These are phyloP conservation scores for Solanum dulcamara DNA, from an alignment of 257 asterid species.

Conservation along the genomic window DNA sequence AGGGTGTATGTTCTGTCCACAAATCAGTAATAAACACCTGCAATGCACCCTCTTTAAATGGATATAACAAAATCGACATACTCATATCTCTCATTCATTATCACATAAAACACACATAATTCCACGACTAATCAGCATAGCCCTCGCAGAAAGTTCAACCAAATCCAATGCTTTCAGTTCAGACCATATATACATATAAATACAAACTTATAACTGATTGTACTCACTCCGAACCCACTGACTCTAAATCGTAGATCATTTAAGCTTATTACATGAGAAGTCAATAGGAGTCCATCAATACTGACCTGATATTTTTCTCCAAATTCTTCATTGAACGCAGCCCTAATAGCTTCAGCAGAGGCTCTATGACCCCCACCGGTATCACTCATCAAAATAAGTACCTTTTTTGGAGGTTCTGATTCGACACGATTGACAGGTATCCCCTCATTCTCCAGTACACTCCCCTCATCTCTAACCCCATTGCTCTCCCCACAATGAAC, in stretches of 20 bases:
- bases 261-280: neutral
- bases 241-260: neutral
- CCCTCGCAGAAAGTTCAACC: neutral
- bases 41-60: slow-evolving; percentile 12
- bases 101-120: neutral
- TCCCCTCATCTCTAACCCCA: slow-evolving; percentile 43
- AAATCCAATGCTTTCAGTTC: neutral
- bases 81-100: neutral
- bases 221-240: neutral
- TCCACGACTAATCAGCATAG: neutral
- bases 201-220: neutral
- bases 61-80: slow-evolving; percentile 1
- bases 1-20: slow-evolving; percentile 98
- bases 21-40: slow-evolving; percentile 89
- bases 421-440: slow-evolving; percentile 22
- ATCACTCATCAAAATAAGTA: slow-evolving; percentile 92
- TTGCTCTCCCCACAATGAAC: slow-evolving; percentile 35
- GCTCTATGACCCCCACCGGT: slow-evolving; percentile 99
- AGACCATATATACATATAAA: neutral
- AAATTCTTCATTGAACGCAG: slow-evolving; percentile 74
- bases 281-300: neutral
- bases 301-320: slow-evolving; percentile 89
- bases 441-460: slow-evolving; percentile 49
- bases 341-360: slow-evolving; percentile 95
- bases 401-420: slow-evolving; percentile 48